Evolutionary conservation across 176 grass and related monocot genomes (phyloP).

Genomic region (Avena atlantica): DNA sequence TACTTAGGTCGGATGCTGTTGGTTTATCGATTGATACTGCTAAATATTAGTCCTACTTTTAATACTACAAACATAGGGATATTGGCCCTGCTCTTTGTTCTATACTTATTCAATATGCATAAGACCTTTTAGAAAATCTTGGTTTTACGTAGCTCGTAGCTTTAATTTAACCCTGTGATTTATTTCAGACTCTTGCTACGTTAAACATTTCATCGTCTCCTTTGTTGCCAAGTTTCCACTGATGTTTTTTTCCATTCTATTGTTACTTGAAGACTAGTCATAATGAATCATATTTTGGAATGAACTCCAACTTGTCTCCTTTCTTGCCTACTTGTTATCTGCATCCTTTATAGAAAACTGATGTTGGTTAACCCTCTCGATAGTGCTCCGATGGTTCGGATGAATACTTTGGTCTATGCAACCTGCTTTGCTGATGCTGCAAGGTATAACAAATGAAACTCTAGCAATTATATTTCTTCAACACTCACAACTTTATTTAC

Average conservation of each 20-base stretch:
- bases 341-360: slow-evolving; percentile 23
- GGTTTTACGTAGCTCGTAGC: not conserved
- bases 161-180: not conserved
- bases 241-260: not conserved
- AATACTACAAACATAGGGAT: not conserved
- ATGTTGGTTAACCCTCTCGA: slow-evolving; percentile 32
- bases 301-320: slow-evolving; percentile 22
- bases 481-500: slow-evolving; percentile 27
- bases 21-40: not conserved
- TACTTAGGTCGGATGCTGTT: slow-evolving; percentile 22
- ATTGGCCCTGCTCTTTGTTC: not conserved
- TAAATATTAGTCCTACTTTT: not conserved
- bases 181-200: not conserved
- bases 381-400: slow-evolving; percentile 88
- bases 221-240: slow-evolving; percentile 17
- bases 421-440: slow-evolving; percentile 90
- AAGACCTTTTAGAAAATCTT: not conserved
- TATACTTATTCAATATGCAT: not conserved
- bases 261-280: slow-evolving; percentile 19
- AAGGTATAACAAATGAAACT: slow-evolving; percentile 62
- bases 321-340: not conserved
- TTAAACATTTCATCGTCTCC: not conserved
- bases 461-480: not conserved
- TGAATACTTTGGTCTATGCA: slow-evolving; percentile 87
- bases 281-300: slow-evolving; percentile 18